Percentiles rank a stretch among this genome's conserved stretches.
Evolutionary conservation across 2,329 filamentous ascomycete genomes (phyloP).

Genomic region (Fusarium sp.): DNA sequence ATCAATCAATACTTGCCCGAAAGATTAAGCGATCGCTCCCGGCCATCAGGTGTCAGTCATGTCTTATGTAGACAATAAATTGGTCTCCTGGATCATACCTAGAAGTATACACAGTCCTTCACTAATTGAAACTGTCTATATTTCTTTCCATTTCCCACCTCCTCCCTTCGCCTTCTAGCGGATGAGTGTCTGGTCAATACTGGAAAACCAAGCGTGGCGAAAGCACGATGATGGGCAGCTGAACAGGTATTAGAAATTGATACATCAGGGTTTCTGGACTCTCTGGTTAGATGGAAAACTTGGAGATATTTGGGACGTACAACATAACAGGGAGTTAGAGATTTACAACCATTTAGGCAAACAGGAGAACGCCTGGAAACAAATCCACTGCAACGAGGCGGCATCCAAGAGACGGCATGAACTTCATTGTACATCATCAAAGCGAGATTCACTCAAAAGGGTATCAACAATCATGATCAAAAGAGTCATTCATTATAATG

Average conservation of each 20-base stretch:
- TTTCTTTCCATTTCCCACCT: neutral
- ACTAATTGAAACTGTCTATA: neutral
- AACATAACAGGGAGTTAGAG: neutral
- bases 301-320: neutral
- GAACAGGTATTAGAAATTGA: neutral
- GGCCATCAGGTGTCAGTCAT: neutral
- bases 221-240: neutral
- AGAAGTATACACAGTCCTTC: neutral
- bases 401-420: no score
- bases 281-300: no score
- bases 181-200: neutral
- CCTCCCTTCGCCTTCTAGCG: no score
- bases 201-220: neutral
- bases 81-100: neutral
- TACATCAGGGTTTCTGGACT: no score
- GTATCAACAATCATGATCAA: constrained; percentile 2
- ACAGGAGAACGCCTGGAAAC: no score
- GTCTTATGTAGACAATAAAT: neutral
- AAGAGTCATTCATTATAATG: neutral
- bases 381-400: no score
- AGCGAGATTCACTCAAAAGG: neutral
- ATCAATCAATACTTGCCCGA: neutral
- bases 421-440: neutral
- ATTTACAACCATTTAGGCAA: no score
- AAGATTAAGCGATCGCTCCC: neutral